These are phyloP conservation scores for Isabelozyma heimii DNA, from an alignment of 805 yeast genomes.

Conservation along the genomic window DNA sequence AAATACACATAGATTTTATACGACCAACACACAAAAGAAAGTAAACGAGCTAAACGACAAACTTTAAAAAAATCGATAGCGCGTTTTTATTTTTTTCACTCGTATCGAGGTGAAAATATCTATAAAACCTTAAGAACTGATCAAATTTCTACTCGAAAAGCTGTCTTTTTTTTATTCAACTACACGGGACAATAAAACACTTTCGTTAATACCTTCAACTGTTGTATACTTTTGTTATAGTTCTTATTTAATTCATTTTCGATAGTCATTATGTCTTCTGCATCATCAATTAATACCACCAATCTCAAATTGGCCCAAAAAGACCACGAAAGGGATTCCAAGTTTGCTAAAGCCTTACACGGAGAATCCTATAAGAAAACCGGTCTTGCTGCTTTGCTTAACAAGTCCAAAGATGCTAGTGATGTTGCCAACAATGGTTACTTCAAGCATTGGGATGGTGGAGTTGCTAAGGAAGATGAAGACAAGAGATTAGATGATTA, in stretches of 20 bases:
- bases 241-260: not conserved
- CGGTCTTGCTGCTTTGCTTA: conserved; percentile 74
- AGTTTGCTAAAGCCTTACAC: conserved; percentile 83
- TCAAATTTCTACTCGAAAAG: no score
- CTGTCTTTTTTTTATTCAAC: not conserved
- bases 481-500: conserved; percentile 76
- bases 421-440: conserved; percentile 83
- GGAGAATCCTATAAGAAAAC: conserved; percentile 67
- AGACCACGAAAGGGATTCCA: conserved; percentile 57
- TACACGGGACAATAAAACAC: not conserved
- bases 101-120: not conserved
- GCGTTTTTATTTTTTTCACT: not conserved
- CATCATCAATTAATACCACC: not conserved
- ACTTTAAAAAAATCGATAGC: not conserved
- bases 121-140: not conserved
- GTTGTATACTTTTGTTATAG: not conserved
- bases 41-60: not conserved
- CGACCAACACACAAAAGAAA: not conserved
- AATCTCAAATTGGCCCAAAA: conserved; percentile 41
- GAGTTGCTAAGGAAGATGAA: conserved; percentile 71
- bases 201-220: not conserved
- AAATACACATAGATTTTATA: not conserved
- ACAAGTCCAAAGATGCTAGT: conserved; percentile 75
- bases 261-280: not conserved
- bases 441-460: conserved; percentile 97